Conservation (phyloP, 805 yeast genomes). For the Spathaspora sp. region DNA sequence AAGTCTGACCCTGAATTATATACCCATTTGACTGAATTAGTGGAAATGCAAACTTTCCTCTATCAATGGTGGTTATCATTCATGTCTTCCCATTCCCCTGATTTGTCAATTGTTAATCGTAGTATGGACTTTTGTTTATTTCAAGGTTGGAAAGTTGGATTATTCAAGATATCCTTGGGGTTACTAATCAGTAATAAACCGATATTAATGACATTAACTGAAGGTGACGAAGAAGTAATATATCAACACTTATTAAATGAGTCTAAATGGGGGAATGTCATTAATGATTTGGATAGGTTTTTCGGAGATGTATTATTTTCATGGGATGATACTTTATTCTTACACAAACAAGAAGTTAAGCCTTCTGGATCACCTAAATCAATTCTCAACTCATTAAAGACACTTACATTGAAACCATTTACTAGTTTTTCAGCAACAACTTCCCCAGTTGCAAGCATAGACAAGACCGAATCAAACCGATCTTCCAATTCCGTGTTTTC, state of each 20-base stretch:
- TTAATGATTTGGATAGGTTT: slow-evolving; percentile 33
- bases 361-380: not conserved
- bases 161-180: slow-evolving; percentile 55
- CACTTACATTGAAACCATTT: not conserved
- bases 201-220: slow-evolving; percentile 30
- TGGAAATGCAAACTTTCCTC: slow-evolving; percentile 46
- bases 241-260: slow-evolving; percentile 43
- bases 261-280: slow-evolving; percentile 40
- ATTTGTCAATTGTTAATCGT: slow-evolving; percentile 42
- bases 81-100: slow-evolving; percentile 59
- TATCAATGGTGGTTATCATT: slow-evolving; percentile 66
- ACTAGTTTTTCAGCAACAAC: not conserved
- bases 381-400: not conserved
- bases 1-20: slow-evolving; percentile 37
- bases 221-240: slow-evolving; percentile 39
- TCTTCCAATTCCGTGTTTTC: slow-evolving; percentile 10
- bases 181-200: slow-evolving; percentile 47
- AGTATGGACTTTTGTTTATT: slow-evolving; percentile 48
- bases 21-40: slow-evolving; percentile 38
- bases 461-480: not conserved
- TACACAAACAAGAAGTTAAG: not conserved
- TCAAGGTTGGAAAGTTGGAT: slow-evolving; percentile 51
- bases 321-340: slow-evolving; percentile 25
- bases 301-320: slow-evolving; percentile 35
- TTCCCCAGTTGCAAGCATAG: not conserved